Evolutionary conservation across 352 stramenopile genomes (phyloP).

Genomic region (Globisporangium heterothallicum): DNA sequence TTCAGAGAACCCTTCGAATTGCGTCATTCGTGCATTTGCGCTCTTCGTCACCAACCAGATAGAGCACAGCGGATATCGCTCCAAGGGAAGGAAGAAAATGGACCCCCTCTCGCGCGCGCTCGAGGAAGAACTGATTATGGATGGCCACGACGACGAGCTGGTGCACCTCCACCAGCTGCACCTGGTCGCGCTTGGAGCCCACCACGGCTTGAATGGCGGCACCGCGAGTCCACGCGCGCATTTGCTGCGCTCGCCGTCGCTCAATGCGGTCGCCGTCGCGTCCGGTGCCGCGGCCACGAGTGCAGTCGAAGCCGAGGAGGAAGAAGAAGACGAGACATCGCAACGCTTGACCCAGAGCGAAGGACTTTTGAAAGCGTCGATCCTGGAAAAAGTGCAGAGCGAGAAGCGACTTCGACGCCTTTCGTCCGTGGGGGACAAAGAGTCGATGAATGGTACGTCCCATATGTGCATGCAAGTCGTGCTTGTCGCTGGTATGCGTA

Average conservation of each 20-base stretch:
- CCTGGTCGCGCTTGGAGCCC: conserved; percentile 2
- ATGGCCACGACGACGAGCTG: conserved; percentile 2
- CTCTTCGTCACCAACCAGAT: not conserved
- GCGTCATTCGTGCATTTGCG: not conserved
- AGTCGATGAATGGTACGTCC: conserved; percentile 13
- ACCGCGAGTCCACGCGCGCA: conserved; percentile 6
- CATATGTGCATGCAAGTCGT: not conserved
- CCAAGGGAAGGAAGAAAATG: conserved; percentile 4
- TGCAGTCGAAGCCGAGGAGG: conserved; percentile 22
- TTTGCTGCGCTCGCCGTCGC: conserved; percentile 11
- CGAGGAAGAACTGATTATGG: conserved; percentile 8
- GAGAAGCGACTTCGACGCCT: conserved; percentile 64
- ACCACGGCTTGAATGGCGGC: not conserved
- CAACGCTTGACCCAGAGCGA: conserved; percentile 44
- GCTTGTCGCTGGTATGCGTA: not conserved
- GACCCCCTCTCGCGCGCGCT: conserved; percentile 3
- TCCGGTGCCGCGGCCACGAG: conserved; percentile 1
- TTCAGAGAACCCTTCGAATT: not conserved
- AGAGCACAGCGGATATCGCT: too few species aligned
- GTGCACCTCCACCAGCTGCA: conserved; percentile 15
- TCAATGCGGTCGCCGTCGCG: conserved; percentile 10
- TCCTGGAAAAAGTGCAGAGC: conserved; percentile 69
- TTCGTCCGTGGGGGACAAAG: conserved; percentile 29
- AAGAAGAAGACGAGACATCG: conserved; percentile 30
- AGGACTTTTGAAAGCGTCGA: conserved; percentile 61